Percentiles rank a stretch among this genome's conserved stretches.
phyloP scores from a whole-genome alignment of 768 basidiomycete species.

The Xerocomellus chrysenteron region DNA sequence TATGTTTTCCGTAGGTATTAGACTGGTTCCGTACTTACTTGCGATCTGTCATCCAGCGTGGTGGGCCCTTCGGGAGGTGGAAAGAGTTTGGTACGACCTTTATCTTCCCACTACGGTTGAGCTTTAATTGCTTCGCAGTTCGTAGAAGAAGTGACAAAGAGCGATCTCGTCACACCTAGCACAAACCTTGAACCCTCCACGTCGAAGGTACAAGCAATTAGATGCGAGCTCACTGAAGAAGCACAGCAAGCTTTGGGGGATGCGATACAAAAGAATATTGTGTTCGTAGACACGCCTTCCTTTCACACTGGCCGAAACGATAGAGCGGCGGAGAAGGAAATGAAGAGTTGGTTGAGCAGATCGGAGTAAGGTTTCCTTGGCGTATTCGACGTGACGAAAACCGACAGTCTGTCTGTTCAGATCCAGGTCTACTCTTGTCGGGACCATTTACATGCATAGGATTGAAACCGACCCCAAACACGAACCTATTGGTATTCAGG shows the following conservation, averaged over 20 bases:
- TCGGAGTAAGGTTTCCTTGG: background rate
- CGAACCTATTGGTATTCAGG: background rate
- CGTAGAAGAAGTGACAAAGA: background rate
- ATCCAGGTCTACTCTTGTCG: conserved; percentile 1
- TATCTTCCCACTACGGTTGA: background rate
- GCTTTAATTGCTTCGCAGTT: conserved; percentile 6
- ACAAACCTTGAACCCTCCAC: background rate
- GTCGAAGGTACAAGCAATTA: conserved; percentile 5
- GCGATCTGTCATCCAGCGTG: conserved; percentile 2
- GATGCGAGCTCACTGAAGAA: background rate
- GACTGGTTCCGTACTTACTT: background rate
- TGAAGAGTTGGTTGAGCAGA: conserved; percentile 3
- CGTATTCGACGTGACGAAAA: background rate
- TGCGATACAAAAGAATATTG: conserved; percentile 1
- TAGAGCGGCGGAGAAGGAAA: background rate
- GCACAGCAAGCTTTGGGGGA: background rate
- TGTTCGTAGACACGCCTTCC: conserved; percentile 26
- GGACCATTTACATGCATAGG: conserved; percentile 18
- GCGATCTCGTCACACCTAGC: background rate
- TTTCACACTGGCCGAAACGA: conserved; percentile 1
- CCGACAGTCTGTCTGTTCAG: background rate
- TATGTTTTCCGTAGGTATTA: background rate
- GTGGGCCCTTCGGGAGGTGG: conserved; percentile 21
- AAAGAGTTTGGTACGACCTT: conserved; percentile 18
- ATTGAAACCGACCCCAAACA: background rate